Percentiles rank a stretch among this genome's conserved stretches.
Evolutionary conservation across 2,329 filamentous ascomycete species (phyloP).

Genomic region (Talaromyces pinophilus): DNA sequence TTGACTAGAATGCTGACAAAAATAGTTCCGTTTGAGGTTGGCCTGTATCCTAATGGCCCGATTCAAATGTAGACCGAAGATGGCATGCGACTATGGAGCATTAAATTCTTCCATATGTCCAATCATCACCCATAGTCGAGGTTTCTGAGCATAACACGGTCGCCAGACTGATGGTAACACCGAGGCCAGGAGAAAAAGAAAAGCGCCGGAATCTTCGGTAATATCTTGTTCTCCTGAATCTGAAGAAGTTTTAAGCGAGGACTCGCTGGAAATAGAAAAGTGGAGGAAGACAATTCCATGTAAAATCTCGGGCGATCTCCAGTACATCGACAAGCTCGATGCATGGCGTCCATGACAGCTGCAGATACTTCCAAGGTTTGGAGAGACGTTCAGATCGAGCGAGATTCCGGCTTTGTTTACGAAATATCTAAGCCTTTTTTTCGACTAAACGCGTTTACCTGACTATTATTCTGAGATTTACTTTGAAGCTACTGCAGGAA

Average conservation of each 20-base stretch:
- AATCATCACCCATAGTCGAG: not conserved
- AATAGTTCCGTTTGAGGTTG: not conserved
- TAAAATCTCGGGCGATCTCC: conserved; percentile 9
- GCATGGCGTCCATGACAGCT: conserved; percentile 19
- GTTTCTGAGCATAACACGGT: not conserved
- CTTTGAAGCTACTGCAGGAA: conserved; percentile 6
- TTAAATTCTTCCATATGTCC: not conserved
- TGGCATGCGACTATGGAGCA: not conserved
- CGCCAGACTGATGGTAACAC: not conserved
- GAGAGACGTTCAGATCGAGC: not conserved
- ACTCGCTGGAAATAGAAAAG: not conserved
- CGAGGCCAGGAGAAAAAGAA: not conserved
- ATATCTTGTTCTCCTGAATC: not conserved
- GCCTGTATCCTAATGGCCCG: not conserved
- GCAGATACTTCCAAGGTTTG: conserved; percentile 1
- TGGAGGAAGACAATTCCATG: not conserved
- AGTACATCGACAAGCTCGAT: conserved; percentile 8
- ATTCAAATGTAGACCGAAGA: not conserved
- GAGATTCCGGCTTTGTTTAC: not conserved
- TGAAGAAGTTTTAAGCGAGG: not conserved
- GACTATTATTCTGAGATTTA: conserved; percentile 1
- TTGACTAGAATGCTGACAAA: not conserved
- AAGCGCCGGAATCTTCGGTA: not conserved
- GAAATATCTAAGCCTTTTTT: not conserved
- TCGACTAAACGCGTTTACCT: conserved; percentile 16